Evolutionary conservation across 352 stramenopile genomes (phyloP).

Genomic region (Thalassiosira oceanica): DNA sequence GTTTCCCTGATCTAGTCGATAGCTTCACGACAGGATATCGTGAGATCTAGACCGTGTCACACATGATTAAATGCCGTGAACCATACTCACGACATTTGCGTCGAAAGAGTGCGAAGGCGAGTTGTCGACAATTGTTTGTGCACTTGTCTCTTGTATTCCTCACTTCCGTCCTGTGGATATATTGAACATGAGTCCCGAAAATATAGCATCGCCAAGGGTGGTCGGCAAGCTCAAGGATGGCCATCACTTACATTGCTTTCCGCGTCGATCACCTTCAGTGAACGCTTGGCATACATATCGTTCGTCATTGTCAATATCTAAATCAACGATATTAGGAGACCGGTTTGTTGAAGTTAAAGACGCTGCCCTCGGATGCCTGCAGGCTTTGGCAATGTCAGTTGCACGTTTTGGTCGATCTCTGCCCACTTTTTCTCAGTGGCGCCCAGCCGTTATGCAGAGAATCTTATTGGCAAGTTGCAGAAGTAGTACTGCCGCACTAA

Average conservation of each 20-base stretch:
- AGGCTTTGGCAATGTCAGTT: too few species aligned
- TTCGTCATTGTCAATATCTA: background rate
- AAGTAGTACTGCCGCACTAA: too few species aligned
- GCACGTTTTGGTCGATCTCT: too few species aligned
- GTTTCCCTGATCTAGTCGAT: conserved; percentile 70
- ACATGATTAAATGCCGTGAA: too few species aligned
- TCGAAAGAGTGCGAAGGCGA: conserved; percentile 72
- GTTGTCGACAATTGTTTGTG: conserved; percentile 39
- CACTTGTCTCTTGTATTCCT: conserved; percentile 80
- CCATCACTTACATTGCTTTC: conserved; percentile 37
- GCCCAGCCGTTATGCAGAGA: too few species aligned
- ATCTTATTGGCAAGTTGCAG: too few species aligned
- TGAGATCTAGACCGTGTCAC: too few species aligned
- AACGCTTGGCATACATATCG: conserved; percentile 10
- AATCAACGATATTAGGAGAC: too few species aligned
- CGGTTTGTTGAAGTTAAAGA: too few species aligned
- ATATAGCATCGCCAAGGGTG: background rate
- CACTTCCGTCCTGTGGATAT: conserved; percentile 52
- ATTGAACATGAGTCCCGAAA: conserved; percentile 1
- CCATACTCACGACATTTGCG: conserved; percentile 81
- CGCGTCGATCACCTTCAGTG: conserved; percentile 35
- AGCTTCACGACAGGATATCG: too few species aligned
- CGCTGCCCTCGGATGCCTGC: too few species aligned
- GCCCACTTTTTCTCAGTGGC: too few species aligned
- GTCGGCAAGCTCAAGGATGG: background rate